Base-by-base conservation (phyloP, 192 early-diverging fungal species). In the Mortierella antarctica region DNA sequence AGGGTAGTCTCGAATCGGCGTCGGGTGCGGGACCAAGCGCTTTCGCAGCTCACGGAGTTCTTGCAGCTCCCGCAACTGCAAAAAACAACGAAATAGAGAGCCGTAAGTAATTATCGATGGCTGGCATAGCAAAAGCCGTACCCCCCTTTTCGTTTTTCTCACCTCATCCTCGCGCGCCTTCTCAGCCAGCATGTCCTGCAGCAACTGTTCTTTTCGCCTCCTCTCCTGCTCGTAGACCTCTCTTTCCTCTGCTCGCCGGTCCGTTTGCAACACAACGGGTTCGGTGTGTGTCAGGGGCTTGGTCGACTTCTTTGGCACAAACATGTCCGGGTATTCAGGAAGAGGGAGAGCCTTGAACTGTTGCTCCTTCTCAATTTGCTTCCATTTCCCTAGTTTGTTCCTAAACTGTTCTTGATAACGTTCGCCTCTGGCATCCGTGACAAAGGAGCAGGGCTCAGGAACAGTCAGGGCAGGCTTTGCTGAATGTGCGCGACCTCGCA, bases 401-500 rank as follows among this genome's bases (percentile, higher is more conserved):
- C 79, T 57, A 41, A 88, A 83, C 41, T 75, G 54, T 21, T 77
- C 65, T 57, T 85, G 83, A 49, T 88, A 63, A 39, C 71, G 61
- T 40, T 74, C 71, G 4, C 86, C 85, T 54, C 90, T 71, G n/a
- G 76, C 39, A 56, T 88, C 83, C 9, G 91, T 90, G 18, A 56
- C 70, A 20, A 93, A 83, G 11, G 66, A 66, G 76, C 92, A 93
- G 0, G 92, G 91, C 41, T 84, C 57, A 3, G 92, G 91, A 41
- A 90, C 55, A 12, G 91, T 92, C 6, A 82, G 18, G 4, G 75
- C 71, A 59, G 69, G 57, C 42, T 71, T 79, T 0, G 51, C n/a
- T 2, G 40, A 23, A 11, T 40, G 55, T 57, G 59, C 23, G 18
- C 20, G 62, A 42, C 7, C 8, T 50, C 47, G 7, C 44, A 20